These are phyloP conservation scores for Diaporthe sp. DNA, from an alignment of 2,329 filamentous ascomycete species.

Conservation along the genomic window DNA sequence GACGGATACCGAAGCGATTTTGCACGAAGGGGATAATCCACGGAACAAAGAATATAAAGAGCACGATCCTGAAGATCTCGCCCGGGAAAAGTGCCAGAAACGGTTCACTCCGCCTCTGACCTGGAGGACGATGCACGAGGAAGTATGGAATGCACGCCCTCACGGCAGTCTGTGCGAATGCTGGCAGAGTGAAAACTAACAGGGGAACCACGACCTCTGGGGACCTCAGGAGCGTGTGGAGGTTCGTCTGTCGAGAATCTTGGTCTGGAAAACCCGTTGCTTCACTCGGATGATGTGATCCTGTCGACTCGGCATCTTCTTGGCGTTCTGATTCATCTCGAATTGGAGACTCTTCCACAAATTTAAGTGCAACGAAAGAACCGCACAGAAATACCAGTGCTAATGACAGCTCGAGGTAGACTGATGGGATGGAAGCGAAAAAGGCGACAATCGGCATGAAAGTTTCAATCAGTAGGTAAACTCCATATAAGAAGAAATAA, in stretches of 20 bases:
- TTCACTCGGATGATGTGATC: not conserved
- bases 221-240: not conserved
- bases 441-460: not conserved
- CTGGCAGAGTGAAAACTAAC: not conserved
- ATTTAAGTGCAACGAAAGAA: not conserved
- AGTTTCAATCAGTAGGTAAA: not conserved
- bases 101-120: not conserved
- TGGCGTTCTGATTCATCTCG: not conserved
- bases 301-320: not conserved
- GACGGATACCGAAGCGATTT: not conserved
- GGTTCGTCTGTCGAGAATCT: too few relatives aligned
- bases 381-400: not conserved
- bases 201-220: not conserved
- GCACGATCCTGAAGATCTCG: not conserved
- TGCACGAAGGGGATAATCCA: not conserved
- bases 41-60: not conserved
- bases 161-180: not conserved
- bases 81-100: not conserved
- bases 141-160: not conserved
- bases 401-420: not conserved
- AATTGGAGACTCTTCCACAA: not conserved
- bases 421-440: not conserved
- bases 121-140: not conserved
- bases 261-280: too few relatives aligned
- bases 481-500: slow-evolving; percentile 4